Conservation (phyloP, 1,284 basidiomycete species). For the Fomitopsis pinicola region DNA sequence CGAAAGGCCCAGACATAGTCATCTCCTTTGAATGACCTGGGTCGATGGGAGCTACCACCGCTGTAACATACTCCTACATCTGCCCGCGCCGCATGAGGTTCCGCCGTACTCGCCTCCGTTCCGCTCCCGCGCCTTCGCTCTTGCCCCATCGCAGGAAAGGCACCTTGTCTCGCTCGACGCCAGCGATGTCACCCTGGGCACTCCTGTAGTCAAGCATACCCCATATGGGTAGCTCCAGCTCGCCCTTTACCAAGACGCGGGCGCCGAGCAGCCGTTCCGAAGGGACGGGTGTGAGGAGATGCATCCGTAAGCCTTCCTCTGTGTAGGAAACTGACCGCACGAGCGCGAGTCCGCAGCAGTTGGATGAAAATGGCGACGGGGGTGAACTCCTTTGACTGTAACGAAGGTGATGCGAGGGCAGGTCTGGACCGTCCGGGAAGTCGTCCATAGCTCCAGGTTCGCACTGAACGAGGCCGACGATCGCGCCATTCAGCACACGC, state of each 20-base stretch:
- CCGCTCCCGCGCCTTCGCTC: constrained; percentile 61
- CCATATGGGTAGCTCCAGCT: constrained; percentile 84
- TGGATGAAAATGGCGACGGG: constrained; percentile 54
- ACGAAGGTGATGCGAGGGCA: constrained; percentile 27
- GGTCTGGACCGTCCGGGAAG: not conserved
- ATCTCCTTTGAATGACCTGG: constrained; percentile 21
- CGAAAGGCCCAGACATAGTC: constrained; percentile 23
- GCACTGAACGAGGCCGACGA: constrained; percentile 70
- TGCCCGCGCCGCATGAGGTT: constrained; percentile 87
- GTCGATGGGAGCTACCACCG: not conserved
- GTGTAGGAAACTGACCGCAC: constrained; percentile 57
- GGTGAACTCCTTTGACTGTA: constrained; percentile 53
- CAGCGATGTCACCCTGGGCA: constrained; percentile 42
- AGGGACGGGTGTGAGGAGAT: constrained; percentile 75
- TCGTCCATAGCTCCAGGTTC: constrained; percentile 18
- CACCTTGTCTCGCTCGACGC: constrained; percentile 55
- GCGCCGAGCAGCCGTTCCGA: constrained; percentile 35
- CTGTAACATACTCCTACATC: constrained; percentile 34
- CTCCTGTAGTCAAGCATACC: constrained; percentile 77
- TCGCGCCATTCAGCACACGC: constrained; percentile 73
- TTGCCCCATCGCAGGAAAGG: constrained; percentile 84
- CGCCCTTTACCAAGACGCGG: constrained; percentile 74
- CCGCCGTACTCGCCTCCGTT: constrained; percentile 71
- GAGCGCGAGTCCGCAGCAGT: constrained; percentile 68
- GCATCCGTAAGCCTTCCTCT: constrained; percentile 35